Evolutionary conservation across 441 rosid species (phyloP).

Genomic region (Gossypium schwendimanii): DNA sequence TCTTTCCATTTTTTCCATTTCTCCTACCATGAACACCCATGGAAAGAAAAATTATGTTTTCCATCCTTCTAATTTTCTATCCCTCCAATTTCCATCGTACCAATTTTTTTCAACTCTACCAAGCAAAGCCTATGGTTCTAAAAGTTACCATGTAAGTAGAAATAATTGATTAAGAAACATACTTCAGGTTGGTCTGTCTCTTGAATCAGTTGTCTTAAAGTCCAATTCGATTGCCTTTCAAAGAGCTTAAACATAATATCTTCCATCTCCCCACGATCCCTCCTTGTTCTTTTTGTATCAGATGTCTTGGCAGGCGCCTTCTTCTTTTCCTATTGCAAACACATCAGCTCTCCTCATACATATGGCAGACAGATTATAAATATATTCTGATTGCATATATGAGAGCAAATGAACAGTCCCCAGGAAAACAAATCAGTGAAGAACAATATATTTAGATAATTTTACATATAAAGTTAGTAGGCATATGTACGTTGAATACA

Average conservation of each 20-base stretch:
- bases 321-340: conserved; percentile 54
- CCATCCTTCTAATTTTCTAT: too few relatives aligned
- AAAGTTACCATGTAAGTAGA: not conserved
- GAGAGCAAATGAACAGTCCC: conserved; percentile 1
- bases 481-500: conserved; percentile 23
- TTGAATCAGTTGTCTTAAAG: conserved; percentile 48
- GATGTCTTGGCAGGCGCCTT: conserved; percentile 35
- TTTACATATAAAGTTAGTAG: conserved; percentile 12
- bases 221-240: conserved; percentile 64
- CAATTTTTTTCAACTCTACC: too few relatives aligned
- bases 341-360: conserved; percentile 18
- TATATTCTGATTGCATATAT: conserved; percentile 1
- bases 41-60: too few relatives aligned
- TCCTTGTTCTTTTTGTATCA: conserved; percentile 56
- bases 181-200: conserved; percentile 76
- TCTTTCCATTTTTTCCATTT: too few relatives aligned
- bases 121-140: not conserved
- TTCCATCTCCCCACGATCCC: conserved; percentile 67
- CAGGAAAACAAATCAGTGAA: conserved; percentile 13
- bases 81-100: too few relatives aligned
- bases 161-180: conserved; percentile 15
- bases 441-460: not conserved
- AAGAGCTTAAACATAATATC: conserved; percentile 63
- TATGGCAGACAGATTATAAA: conserved; percentile 6
- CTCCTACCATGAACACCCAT: too few relatives aligned